Conservation (phyloP, 2,329 filamentous ascomycete genomes). For the Plenodomus biglobosus region DNA sequence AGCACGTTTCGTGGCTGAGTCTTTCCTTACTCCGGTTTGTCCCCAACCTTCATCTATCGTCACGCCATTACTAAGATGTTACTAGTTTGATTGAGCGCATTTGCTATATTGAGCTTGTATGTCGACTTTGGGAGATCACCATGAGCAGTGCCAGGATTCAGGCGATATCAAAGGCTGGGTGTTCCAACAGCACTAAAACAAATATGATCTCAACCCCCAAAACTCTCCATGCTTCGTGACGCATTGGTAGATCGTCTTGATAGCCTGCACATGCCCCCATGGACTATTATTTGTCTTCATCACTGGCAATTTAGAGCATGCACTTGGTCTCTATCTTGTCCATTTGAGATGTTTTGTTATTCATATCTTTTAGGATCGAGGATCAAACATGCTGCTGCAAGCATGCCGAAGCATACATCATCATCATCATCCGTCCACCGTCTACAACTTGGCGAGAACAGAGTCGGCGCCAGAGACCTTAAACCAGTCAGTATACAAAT, state of each 20-base stretch:
- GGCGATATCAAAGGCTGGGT: slow-evolving; percentile 11
- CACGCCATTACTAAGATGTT: slow-evolving; percentile 3
- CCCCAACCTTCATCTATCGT: background rate
- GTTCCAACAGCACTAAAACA: slow-evolving; percentile 14
- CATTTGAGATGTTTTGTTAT: no score
- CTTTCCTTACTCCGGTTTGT: slow-evolving; percentile 88
- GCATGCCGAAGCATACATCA: background rate
- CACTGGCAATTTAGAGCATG: no score
- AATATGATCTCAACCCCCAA: slow-evolving; percentile 1
- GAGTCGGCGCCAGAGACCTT: slow-evolving; percentile 53
- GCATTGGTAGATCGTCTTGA: background rate
- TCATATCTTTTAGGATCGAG: no score
- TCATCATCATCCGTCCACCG: background rate
- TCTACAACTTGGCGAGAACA: slow-evolving; percentile 52
- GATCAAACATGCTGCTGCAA: background rate
- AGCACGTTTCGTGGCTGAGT: slow-evolving; percentile 96
- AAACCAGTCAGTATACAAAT: slow-evolving; percentile 16
- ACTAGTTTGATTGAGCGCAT: slow-evolving; percentile 27
- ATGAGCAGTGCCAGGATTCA: slow-evolving; percentile 3
- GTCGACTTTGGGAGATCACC: background rate
- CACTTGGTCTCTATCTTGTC: no score
- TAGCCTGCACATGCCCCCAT: no score
- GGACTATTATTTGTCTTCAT: no score
- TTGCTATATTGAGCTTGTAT: background rate
- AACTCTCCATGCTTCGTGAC: background rate